A percentile compares a stretch with the other conserved stretches of the same genome.
Conservation (phyloP, 2,329 filamentous ascomycete genomes). For the Capronia americana region DNA sequence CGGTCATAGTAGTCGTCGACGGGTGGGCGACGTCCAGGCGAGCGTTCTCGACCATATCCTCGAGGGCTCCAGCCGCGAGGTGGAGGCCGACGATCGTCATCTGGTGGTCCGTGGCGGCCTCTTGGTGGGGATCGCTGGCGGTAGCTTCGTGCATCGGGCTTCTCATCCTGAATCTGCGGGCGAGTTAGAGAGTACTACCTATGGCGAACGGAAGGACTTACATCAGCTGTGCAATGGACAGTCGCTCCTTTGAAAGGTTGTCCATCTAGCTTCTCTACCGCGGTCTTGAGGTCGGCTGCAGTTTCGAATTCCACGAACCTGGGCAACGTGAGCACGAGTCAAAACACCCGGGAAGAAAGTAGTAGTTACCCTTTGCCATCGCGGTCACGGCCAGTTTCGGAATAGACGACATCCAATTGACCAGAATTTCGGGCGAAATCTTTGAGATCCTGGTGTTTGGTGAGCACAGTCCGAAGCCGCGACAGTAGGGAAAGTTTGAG, state of each 20-base stretch:
- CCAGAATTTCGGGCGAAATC: slow-evolving; percentile 97
- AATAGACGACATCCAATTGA: slow-evolving; percentile 91
- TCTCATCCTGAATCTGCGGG: slow-evolving; percentile 76
- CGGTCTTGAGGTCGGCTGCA: slow-evolving; percentile 82
- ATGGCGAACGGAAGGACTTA: slow-evolving; percentile 55
- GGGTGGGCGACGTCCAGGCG: slow-evolving; percentile 63
- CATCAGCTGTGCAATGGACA: slow-evolving; percentile 86
- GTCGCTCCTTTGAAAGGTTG: slow-evolving; percentile 89
- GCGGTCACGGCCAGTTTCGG: slow-evolving; percentile 89
- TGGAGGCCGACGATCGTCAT: slow-evolving; percentile 80
- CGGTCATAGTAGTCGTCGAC: slow-evolving; percentile 89
- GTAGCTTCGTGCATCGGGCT: slow-evolving; percentile 66
- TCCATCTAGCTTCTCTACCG: slow-evolving; percentile 92
- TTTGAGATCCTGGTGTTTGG: slow-evolving; percentile 84
- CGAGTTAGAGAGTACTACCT: slow-evolving; percentile 34
- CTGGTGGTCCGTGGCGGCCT: slow-evolving; percentile 69
- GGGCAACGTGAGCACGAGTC: slow-evolving; percentile 32
- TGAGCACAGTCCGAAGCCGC: slow-evolving; percentile 20
- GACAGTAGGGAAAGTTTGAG: not conserved
- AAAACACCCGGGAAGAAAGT: slow-evolving; percentile 13
- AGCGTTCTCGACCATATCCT: slow-evolving; percentile 81
- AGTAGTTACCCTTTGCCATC: slow-evolving; percentile 84
- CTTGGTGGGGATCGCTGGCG: slow-evolving; percentile 79
- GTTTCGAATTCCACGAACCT: slow-evolving; percentile 99
- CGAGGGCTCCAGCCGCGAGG: slow-evolving; percentile 84